These are phyloP conservation scores for Sporothrix protearum DNA, from an alignment of 2,329 filamentous ascomycete species.

Conservation along the genomic window DNA sequence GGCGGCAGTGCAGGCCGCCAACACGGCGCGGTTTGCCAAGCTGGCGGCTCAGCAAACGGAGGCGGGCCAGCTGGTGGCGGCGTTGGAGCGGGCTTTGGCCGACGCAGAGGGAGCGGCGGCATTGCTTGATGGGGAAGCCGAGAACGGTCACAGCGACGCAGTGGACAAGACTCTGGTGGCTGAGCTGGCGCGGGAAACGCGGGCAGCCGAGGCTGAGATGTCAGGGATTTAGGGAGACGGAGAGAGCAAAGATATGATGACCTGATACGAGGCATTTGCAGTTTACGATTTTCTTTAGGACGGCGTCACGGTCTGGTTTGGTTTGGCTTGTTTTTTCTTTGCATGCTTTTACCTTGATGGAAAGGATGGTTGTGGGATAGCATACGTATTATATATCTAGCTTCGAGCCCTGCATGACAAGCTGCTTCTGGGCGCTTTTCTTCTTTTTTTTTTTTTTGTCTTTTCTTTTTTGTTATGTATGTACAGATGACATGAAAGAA, in stretches of 20 bases:
- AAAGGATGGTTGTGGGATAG: background rate
- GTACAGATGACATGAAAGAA: background rate
- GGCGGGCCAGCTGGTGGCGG: conserved; percentile 48
- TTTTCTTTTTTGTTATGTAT: background rate
- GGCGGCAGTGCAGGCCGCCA: conserved; percentile 55
- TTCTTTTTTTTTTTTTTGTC: background rate
- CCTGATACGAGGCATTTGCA: background rate
- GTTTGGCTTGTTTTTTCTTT: no score
- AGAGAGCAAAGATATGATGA: background rate
- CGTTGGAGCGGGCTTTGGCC: conserved; percentile 50
- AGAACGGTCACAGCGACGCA: background rate
- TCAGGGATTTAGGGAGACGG: conserved; percentile 19
- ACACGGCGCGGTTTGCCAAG: conserved; percentile 51
- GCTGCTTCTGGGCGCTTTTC: background rate
- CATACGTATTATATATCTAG: background rate
- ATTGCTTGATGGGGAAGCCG: conserved; percentile 41
- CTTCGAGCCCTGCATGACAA: background rate
- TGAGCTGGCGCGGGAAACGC: conserved; percentile 50
- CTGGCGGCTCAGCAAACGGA: conserved; percentile 54
- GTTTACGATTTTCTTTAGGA: background rate
- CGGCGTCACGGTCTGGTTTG: background rate
- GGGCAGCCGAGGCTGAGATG: conserved; percentile 45
- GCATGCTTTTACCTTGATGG: background rate
- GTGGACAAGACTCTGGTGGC: conserved; percentile 38
- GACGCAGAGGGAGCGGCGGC: conserved; percentile 54